phyloP scores from a whole-genome alignment of 106 monocot genomes.

The Vanilla planifolia region DNA sequence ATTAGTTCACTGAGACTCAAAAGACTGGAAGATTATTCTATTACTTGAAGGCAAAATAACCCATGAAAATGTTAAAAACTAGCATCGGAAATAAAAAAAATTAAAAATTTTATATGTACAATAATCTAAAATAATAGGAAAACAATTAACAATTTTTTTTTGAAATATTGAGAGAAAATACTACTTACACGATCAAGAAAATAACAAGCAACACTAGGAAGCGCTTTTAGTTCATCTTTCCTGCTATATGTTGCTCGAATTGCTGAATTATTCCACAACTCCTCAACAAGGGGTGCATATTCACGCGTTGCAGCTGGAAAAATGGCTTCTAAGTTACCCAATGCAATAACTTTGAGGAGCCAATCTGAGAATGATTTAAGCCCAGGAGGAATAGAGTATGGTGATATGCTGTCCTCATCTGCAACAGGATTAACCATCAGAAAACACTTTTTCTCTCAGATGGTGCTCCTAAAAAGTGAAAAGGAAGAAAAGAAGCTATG shows the following conservation, averaged over 20 bases:
- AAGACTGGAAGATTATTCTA: neutral
- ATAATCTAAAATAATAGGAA: neutral
- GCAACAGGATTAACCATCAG: constrained; percentile 20
- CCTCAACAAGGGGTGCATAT: constrained; percentile 74
- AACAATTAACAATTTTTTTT: neutral
- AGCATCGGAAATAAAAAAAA: neutral
- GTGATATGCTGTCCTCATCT: constrained; percentile 19
- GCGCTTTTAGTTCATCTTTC: constrained; percentile 46
- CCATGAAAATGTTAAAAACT: neutral
- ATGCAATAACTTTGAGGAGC: constrained; percentile 62
- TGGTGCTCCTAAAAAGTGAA: neutral
- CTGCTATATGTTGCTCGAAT: constrained; percentile 76
- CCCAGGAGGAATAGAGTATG: constrained; percentile 57
- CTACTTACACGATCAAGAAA: constrained; percentile 66
- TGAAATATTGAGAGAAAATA: neutral
- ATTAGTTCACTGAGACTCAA: no score
- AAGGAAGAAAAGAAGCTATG: neutral
- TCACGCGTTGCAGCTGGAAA: constrained; percentile 82
- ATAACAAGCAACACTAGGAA: constrained; percentile 65
- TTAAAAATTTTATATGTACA: neutral
- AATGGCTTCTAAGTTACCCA: constrained; percentile 66
- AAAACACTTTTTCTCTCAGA: neutral
- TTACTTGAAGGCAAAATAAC: neutral
- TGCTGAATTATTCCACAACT: constrained; percentile 81
- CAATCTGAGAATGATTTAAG: constrained; percentile 70